phyloP scores from a whole-genome alignment of 768 basidiomycete genomes.

The Crepidotus variabilis region DNA sequence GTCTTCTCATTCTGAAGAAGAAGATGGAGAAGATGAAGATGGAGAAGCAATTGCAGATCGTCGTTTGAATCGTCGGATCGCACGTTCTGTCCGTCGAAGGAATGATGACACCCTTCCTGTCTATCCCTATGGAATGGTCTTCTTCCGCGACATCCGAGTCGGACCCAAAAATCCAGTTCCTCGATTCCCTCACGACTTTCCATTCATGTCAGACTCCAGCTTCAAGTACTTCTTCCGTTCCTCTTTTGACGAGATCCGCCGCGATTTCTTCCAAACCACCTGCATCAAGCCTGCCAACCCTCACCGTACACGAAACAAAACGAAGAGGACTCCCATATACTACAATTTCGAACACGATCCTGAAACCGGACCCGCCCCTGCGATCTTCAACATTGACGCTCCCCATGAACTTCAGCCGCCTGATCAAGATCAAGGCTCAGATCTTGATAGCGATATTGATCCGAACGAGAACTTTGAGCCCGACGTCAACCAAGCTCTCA shows the following conservation, averaged over 20 bases:
- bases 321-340: constrained; percentile 3
- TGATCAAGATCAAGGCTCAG: constrained; percentile 11
- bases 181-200: not conserved
- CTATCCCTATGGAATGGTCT: constrained; percentile 4
- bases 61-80: constrained; percentile 3
- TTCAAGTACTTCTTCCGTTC: constrained; percentile 13
- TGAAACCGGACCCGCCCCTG: not conserved
- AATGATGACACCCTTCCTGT: not conserved
- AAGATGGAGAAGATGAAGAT: no score
- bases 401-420: constrained; percentile 3
- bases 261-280: not conserved
- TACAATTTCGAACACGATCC: not conserved
- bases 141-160: constrained; percentile 6
- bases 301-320: constrained; percentile 7
- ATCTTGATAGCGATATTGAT: constrained; percentile 6
- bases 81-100: not conserved
- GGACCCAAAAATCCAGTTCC: constrained; percentile 8
- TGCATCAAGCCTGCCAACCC: not conserved
- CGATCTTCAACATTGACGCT: constrained; percentile 4
- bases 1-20: no score
- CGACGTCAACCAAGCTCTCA: constrained; percentile 10
- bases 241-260: constrained; percentile 1
- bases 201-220: not conserved
- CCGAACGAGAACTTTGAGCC: not conserved
- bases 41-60: not conserved